phyloP scores from a whole-genome alignment of 148 eudicot genomes.

The Pouteria glomerata region DNA sequence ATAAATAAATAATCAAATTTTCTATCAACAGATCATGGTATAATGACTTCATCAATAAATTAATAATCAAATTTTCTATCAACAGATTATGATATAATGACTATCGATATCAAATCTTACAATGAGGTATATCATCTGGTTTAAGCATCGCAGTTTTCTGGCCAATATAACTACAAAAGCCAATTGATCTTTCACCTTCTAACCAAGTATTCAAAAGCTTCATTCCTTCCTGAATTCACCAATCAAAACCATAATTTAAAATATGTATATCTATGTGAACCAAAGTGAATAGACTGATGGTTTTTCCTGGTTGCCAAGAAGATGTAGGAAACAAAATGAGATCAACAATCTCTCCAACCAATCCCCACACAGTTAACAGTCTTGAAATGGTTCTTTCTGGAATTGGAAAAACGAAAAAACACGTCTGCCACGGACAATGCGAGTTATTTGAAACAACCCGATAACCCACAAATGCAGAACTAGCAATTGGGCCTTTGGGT shows the following conservation, averaged over 20 bases:
- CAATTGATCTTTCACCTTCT: constrained; percentile 65
- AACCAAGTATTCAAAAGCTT: constrained; percentile 79
- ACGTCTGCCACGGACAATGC: too few relatives aligned
- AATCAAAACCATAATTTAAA: neutral
- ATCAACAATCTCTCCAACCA: neutral
- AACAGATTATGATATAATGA: neutral
- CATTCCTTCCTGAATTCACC: constrained; percentile 67
- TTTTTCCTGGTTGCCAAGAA: neutral
- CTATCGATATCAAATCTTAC: constrained; percentile 40
- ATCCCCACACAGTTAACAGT: neutral
- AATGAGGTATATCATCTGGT: constrained; percentile 57
- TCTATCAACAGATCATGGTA: neutral
- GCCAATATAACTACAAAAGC: constrained; percentile 61
- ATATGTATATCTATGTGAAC: neutral
- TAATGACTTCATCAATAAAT: neutral
- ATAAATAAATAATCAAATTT: constrained; percentile 1
- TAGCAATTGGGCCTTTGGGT: too few relatives aligned
- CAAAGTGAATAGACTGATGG: neutral
- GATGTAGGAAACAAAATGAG: neutral
- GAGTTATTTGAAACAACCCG: too few relatives aligned
- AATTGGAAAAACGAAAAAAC: neutral
- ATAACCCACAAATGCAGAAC: neutral
- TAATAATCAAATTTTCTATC: neutral
- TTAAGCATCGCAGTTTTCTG: constrained; percentile 56
- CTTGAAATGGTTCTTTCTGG: neutral